Evolutionary conservation across 257 asterid species (phyloP), one percentile per base, ranked within the genome.

Genomic region (Solanum rostratum): DNA sequence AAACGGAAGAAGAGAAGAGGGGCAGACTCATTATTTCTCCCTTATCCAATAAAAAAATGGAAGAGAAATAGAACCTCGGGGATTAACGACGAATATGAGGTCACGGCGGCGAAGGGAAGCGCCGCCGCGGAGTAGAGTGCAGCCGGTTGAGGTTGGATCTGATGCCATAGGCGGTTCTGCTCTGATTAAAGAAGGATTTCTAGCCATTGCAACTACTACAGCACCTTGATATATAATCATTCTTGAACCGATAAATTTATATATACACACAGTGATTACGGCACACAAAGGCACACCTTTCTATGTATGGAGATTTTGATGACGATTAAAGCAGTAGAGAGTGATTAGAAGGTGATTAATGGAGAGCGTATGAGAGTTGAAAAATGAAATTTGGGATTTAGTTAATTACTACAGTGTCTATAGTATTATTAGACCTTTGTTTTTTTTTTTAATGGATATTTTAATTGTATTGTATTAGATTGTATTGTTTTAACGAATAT

Each of bases 71-170:
- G 30, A 16, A 95, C 99, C 99, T 88, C 91, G 90, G 41, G 99
- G 98, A 89, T 95, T 95, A 86, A 95, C 98, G 66, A 95, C 95
- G 82, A 95, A 95, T 65, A 95, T 95, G 85, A 95, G 87, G 86
- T 95, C 98, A n/a, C 92, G 97, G 88, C 93, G 98, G 91, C 90
- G 92, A 80, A 91, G 88, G 87, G 92, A 76, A 85, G 88, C 84
- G 82, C 88, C 87, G 81, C 83, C 83, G 13, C 90, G 81, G 81
- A 86, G 79, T 41, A 81, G 14, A 1, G 90, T 50, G 74, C 90
- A 88, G 86, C 91, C 94, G 85, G 92, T 86, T 65, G 92, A 88
- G 71, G 92, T 70, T 89, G 90, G 94, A 93, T 91, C 95, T 53
- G 94, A 82, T 86, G 96, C 87, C 79, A 88, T n/a, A 41, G 95